Evolutionary conservation across 768 basidiomycete species (phyloP), one percentile per base, ranked within the genome.

Genomic region (Tulasnella sp.): DNA sequence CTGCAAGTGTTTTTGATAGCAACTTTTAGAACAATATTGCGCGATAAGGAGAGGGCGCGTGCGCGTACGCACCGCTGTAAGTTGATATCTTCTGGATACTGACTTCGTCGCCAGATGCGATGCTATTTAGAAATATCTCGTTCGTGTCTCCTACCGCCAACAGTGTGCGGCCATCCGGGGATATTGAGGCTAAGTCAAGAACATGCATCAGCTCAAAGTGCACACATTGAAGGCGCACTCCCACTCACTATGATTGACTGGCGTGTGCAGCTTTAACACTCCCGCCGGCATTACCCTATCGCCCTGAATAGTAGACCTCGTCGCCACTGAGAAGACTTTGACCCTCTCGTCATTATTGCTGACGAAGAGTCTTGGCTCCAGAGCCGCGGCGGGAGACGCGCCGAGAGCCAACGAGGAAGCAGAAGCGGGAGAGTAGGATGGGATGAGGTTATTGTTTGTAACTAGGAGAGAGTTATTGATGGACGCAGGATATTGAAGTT

Each of bases 71-170:
- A 69, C 69, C 68, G 44, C 63, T 59, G 63, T 90, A 80, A n/a
- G 79, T 83, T 0, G 76, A 74, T 63, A 91, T 84, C 41, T 79
- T 80, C 17, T 78, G 68, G 64, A 91, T 87, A 2, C 79, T 72
- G 63, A 86, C 73, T 25, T 68, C 72, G 12, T 78, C 71, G 27
- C 85, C 82, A 42, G 84, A 84, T 1, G 80, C 78, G 61, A 93
- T 77, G 55, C 82, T 80, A 66, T 92, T 87, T 12, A 97, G 77
- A 67, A 83, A 86, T 10, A 93, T 83, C 59, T 89, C 84, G 45
- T 83, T 81, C 9, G 91, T 92, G 68, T 97, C 92, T 22, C 93
- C 92, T 0, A 93, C 92, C 2, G 85, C 90, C 1, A 96, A 79
- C 12, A 97, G 77, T 0, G 85, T 91, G 46, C 81, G 79, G 0